Evolutionary conservation across 2,329 filamentous ascomycete genomes (phyloP).

Genomic region (Cordyceps fumosorosea): DNA sequence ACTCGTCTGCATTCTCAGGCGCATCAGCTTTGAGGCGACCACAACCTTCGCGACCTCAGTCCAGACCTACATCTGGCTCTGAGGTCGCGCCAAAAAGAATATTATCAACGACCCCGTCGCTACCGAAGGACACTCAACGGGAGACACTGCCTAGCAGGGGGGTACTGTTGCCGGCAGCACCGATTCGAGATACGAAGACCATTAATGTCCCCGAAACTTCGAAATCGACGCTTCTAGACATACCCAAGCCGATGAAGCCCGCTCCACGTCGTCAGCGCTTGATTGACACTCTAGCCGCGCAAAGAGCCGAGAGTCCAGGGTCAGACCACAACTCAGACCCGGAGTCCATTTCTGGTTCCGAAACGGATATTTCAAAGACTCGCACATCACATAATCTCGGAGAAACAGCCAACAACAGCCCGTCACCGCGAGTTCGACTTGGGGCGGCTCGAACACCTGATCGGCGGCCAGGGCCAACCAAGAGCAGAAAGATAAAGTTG

Average conservation of each 20-base stretch:
- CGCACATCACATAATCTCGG: not conserved
- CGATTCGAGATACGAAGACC: not conserved
- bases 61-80: not conserved
- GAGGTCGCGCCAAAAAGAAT: not conserved
- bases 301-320: slow-evolving; percentile 29
- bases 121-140: not conserved
- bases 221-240: not conserved
- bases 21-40: not conserved
- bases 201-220: not conserved
- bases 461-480: slow-evolving; percentile 21
- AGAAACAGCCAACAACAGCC: not conserved
- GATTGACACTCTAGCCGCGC: slow-evolving; percentile 37
- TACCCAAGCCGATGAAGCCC: not conserved
- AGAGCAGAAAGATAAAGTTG: slow-evolving; percentile 27
- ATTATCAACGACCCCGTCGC: not conserved
- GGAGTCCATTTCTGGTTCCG: not conserved
- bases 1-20: not conserved
- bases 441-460: slow-evolving; percentile 19
- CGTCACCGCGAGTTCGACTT: not conserved
- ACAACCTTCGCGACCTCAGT: not conserved
- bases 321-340: slow-evolving; percentile 20
- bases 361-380: not conserved
- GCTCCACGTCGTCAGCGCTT: slow-evolving; percentile 22
- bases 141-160: not conserved
- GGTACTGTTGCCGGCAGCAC: not conserved